Evolutionary conservation across 306 rosid genomes (phyloP), one percentile per base, ranked within the genome.

Genomic region (Prunus kanzakura): DNA sequence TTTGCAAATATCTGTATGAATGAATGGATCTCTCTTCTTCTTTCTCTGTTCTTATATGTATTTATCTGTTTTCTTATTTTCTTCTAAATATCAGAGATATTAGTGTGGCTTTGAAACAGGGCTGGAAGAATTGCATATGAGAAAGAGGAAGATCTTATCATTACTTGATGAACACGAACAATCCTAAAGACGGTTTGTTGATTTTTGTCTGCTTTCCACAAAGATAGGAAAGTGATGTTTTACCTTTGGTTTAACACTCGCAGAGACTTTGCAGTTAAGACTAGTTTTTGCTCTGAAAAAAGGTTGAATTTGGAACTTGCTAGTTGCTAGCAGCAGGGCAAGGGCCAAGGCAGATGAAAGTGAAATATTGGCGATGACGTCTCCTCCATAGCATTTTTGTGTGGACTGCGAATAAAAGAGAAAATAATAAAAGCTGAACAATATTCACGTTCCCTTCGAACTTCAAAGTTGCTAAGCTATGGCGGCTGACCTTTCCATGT

Each of bases 81-180:
- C 23, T 57, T 51, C 29, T 13, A 50, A 75, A 51, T 51, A 4
- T 13, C 4, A 61, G 19, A 30, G 43, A 41, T 8, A 9, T 64
- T 20, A 8, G 9, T 35, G 43, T 35, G 43, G 43, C 43, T 38
- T 38, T 38, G 43, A 38, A 38, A 38, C 43, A 38, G 43, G 43
- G 43, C 43, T 38, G 8, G 8, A 7, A 38, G 43, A 38, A 38
- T 38, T 38, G 9, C 18, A 52, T 15, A 18, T 18, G 58, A 22
- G 64, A 79, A 75, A 3, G 35, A 57, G 62, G 43, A 38, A 65
- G 62, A 22, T 50, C 70, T 38, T 72, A 47, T 52, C 79, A 41
- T 85, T 84, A 71, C 96, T 90, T 88, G 91, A 4, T 18, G 83
- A 60, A 20, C 85, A 88, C 85, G 91, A 1, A 78, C 68, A 60